Conservation (phyloP, 2,329 filamentous ascomycete species). For the Chaetomium olivaceum region DNA sequence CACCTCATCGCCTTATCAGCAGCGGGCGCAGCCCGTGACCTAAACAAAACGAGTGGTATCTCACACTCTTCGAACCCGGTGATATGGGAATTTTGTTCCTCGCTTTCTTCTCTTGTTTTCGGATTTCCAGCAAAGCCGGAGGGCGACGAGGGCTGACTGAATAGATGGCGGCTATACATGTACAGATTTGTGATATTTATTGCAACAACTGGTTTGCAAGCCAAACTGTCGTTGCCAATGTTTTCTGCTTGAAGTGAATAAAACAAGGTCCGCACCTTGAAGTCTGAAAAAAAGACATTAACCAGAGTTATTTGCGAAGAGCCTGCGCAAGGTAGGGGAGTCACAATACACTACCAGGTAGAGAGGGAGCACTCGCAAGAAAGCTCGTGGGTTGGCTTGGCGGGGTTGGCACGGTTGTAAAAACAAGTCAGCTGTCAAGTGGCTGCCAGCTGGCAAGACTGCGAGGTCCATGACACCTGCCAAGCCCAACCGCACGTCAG, state of each 20-base stretch:
- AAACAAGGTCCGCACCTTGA: not conserved
- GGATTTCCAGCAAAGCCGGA: too few species aligned
- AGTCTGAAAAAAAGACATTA: not conserved
- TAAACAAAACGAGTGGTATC: not conserved
- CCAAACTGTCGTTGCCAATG: too few species aligned
- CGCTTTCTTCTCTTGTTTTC: too few species aligned
- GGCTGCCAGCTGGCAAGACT: not conserved
- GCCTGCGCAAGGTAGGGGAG: too few species aligned
- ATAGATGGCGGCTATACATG: not conserved
- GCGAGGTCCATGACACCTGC: constrained; percentile 3
- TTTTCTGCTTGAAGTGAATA: not conserved
- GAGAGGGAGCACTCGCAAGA: too few species aligned
- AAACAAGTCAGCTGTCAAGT: not conserved
- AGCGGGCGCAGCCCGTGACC: not conserved
- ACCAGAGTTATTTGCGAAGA: not conserved
- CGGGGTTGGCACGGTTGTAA: too few species aligned
- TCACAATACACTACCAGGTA: too few species aligned
- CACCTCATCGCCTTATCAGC: not conserved
- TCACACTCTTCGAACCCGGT: not conserved
- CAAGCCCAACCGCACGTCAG: constrained; percentile 38
- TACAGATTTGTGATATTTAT: too few species aligned
- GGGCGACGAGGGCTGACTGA: not conserved
- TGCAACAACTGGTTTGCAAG: too few species aligned
- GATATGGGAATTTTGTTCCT: not conserved
- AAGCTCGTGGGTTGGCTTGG: too few species aligned